Evolutionary conservation across 1,284 basidiomycete species (phyloP).

Genomic region (Abortiporus biennis): DNA sequence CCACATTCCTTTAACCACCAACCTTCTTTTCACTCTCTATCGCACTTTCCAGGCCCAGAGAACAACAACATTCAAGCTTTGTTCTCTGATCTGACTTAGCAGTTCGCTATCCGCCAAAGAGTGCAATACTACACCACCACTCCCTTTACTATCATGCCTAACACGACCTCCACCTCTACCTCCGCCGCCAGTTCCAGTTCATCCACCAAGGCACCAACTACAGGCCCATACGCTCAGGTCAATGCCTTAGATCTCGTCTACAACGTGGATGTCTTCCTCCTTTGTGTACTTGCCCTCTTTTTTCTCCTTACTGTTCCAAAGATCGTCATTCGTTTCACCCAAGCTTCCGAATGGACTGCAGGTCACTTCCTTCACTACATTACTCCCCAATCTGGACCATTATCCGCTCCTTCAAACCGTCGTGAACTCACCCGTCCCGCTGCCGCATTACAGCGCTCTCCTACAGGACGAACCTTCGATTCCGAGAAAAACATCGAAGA

Average conservation of each 20-base stretch:
- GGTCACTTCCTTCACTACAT: conserved; percentile 26
- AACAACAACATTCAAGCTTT: no score
- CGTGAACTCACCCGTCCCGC: neutral
- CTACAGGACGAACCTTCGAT: neutral
- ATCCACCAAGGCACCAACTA: conserved; percentile 8
- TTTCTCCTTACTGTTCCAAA: conserved; percentile 27
- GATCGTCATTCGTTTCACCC: conserved; percentile 25
- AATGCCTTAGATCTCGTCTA: conserved; percentile 20
- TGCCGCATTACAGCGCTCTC: neutral
- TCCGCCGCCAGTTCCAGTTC: conserved; percentile 1
- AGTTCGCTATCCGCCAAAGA: no score
- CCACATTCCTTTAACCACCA: no score
- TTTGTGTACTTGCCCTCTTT: conserved; percentile 23
- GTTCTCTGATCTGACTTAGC: no score
- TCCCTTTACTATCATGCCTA: conserved; percentile 4
- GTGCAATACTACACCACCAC: no score
- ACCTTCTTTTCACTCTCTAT: no score
- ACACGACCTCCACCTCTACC: neutral
- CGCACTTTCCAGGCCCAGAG: no score
- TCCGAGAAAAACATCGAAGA: conserved; percentile 8
- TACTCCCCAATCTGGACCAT: conserved; percentile 8
- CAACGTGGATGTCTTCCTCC: conserved; percentile 25
- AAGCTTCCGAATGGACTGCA: conserved; percentile 24
- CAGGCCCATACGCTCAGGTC: conserved; percentile 13
- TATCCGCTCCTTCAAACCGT: conserved; percentile 4